Base-by-base conservation (phyloP, 257 asterid genomes). In the Phtheirospermum japonicum region DNA sequence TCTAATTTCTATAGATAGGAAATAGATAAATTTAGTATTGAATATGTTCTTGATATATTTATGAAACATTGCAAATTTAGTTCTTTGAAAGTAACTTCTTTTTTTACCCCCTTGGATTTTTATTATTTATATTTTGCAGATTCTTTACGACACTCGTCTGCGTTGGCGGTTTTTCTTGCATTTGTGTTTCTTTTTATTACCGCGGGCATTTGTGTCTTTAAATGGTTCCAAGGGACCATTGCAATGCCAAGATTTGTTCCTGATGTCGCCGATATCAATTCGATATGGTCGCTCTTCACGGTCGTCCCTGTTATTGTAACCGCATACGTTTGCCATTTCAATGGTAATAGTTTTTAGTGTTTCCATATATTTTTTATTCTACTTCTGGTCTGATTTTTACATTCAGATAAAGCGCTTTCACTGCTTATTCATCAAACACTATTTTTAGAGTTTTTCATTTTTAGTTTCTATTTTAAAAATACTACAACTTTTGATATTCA, bases 281-380 rank as follows among this genome's bases (percentile, higher is more conserved):
- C 86, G 12, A 34, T 83, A 36, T 76, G 88, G 81, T 40, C 72
- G 11, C 85, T 84, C 74, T 84, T 84, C 80, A 86, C 85, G 0
- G 84, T 75, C 17, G 87, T 86, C 49, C 95, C 88, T 20, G 85
- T 80, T 55, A 79, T 78, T 12, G 89, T 86, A 7, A 78, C 84
- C 0, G 78, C 87, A 7, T 80, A 77, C 31, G 76, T 84, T 39
- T 78, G 88, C 80, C 89, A 84, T 76, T 86, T 71, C 75, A 86
- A 78, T 31, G 95, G 95, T 86, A 73, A 59, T 16, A n/a, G n/a
- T n/a, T n/a, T n/a, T n/a, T n/a, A n/a, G n/a, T n/a, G n/a, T n/a
- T n/a, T n/a, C n/a, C n/a, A n/a, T n/a, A n/a, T n/a, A n/a, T n/a
- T n/a, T n/a, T n/a, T n/a, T n/a, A n/a, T n/a, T n/a, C n/a, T n/a